Percentiles rank a stretch among this genome's conserved stretches.
Evolutionary conservation across 2,329 filamentous ascomycete genomes (phyloP).

Genomic region (Nectriaceae sp.): DNA sequence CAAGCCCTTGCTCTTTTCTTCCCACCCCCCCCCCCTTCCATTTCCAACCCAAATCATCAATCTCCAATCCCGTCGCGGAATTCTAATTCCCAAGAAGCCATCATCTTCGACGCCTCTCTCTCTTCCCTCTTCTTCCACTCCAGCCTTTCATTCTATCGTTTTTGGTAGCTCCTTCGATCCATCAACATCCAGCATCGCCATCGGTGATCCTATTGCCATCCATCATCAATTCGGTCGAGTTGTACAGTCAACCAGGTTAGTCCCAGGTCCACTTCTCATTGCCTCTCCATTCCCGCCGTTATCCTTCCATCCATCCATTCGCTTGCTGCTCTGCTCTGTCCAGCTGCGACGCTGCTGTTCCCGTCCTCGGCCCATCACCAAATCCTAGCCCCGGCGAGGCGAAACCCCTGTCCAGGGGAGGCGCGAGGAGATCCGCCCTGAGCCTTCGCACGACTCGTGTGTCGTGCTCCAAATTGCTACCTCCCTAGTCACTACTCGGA

Average conservation of each 20-base stretch:
- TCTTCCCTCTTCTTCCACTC: constrained; percentile 10
- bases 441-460: constrained; percentile 34
- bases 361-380: constrained; percentile 15
- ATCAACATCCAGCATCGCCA: neutral
- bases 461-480: constrained; percentile 34
- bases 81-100: constrained; percentile 18
- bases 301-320: neutral
- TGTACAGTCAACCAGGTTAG: constrained; percentile 5
- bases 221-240: neutral
- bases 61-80: constrained; percentile 13
- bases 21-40: constrained; percentile 6
- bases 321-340: constrained; percentile 5
- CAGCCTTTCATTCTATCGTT: neutral
- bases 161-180: constrained; percentile 2
- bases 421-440: constrained; percentile 32
- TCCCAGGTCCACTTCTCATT: constrained; percentile 1
- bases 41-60: constrained; percentile 17
- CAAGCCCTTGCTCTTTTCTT: neutral
- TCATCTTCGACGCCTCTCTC: constrained; percentile 16
- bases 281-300: neutral
- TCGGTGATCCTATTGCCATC: neutral
- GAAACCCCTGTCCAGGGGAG: constrained; percentile 30
- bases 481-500: constrained; percentile 24
- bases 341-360: neutral
- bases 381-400: neutral